A percentile compares a stretch with the other conserved stretches of the same genome.
Conservation (phyloP, 2,329 filamentous ascomycete genomes). For the Helotiales sp. region DNA sequence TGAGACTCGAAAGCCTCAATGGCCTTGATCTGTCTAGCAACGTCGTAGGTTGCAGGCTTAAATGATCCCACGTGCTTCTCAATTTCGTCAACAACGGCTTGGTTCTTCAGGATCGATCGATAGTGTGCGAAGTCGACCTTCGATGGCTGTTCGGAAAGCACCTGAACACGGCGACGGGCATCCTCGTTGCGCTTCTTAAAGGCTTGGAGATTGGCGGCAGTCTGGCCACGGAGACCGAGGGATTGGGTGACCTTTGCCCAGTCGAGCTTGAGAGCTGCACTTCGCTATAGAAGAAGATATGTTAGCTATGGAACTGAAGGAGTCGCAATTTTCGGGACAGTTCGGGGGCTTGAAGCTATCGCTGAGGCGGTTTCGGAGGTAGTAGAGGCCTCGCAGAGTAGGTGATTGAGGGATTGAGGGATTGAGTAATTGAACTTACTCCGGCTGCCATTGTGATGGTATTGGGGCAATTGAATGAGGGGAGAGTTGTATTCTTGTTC, state of each 20-base stretch:
- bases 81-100: conserved; percentile 91
- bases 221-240: conserved; percentile 94
- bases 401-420: conserved; percentile 25
- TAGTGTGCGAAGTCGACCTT: conserved; percentile 92
- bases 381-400: conserved; percentile 2
- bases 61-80: conserved; percentile 92
- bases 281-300: conserved; percentile 63
- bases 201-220: conserved; percentile 82
- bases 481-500: conserved; percentile 44
- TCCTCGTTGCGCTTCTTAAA: conserved; percentile 99
- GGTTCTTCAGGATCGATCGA: conserved; percentile 92
- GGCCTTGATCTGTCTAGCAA: conserved; percentile 91
- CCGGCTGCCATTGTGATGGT: conserved; percentile 63
- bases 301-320: conserved; percentile 28
- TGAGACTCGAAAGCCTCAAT: conserved; percentile 98
- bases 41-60: conserved; percentile 92
- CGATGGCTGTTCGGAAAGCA: conserved; percentile 80
- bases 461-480: conserved; percentile 48
- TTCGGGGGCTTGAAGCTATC: conserved; percentile 12
- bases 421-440: conserved; percentile 53
- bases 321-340: conserved; percentile 21
- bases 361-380: background rate
- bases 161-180: conserved; percentile 87
- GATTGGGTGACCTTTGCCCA: conserved; percentile 94
- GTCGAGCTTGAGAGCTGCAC: conserved; percentile 98